Percentiles rank a stretch among this genome's conserved stretches.
These are phyloP conservation scores for Pseudocercospora fuligena DNA, from an alignment of 2,329 filamentous ascomycete species.

Conservation along the genomic window DNA sequence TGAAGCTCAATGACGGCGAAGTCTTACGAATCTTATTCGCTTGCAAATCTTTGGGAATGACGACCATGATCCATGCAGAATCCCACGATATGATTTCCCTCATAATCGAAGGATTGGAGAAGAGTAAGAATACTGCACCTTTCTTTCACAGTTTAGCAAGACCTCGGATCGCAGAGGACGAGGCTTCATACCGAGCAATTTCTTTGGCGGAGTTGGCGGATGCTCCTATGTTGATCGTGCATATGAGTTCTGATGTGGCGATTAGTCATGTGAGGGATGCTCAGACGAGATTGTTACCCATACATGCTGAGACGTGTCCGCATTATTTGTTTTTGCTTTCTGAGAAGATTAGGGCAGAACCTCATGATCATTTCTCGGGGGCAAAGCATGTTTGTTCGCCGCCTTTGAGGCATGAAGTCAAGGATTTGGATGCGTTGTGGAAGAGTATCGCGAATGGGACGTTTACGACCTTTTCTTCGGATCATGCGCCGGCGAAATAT, in stretches of 20 bases:
- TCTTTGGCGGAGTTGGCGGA: conserved; percentile 56
- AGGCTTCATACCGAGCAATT: conserved; percentile 58
- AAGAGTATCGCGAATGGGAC: conserved; percentile 43
- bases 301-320: conserved; percentile 46
- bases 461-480: conserved; percentile 42
- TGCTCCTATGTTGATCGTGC: conserved; percentile 59
- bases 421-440: conserved; percentile 44
- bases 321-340: conserved; percentile 44
- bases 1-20: conserved; percentile 56
- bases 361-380: conserved; percentile 42
- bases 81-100: conserved; percentile 53
- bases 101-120: conserved; percentile 50
- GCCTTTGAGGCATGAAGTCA: conserved; percentile 38
- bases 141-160: conserved; percentile 55
- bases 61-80: conserved; percentile 57
- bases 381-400: conserved; percentile 45
- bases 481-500: conserved; percentile 47
- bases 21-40: conserved; percentile 58
- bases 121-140: conserved; percentile 46
- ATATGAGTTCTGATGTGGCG: conserved; percentile 51
- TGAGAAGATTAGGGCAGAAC: conserved; percentile 38
- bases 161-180: conserved; percentile 53
- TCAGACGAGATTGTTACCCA: conserved; percentile 41
- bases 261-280: conserved; percentile 43
- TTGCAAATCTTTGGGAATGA: conserved; percentile 51